Base-by-base conservation (phyloP, 202 grass and related monocot genomes). In the Setaria italica region DNA sequence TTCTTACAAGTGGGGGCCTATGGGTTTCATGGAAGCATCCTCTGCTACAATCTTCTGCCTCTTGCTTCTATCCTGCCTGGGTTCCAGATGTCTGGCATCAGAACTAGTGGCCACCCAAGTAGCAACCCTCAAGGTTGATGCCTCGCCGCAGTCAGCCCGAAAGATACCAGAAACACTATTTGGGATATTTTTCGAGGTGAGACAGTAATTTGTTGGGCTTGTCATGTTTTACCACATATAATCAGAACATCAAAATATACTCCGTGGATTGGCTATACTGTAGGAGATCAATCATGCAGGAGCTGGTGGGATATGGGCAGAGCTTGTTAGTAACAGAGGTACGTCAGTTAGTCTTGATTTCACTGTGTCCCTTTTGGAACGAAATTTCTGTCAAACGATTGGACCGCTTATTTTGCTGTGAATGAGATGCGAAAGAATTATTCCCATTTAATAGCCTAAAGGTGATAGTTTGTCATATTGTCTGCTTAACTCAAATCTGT, bases 101-200 rank as follows among this genome's bases (percentile, higher is more conserved):
- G 87, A 80, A 13, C 64, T 95, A 14, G 77, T 73, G 13, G 87
- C 66, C 15, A 90, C 86, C 41, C 86, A 87, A 77, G 81, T 46
- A 3, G 95, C 90, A 30, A 69, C 81, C 20, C 78, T 98, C 62
- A 42, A 84, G 2, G 86, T 95, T 62, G 79, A 94, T 81, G 90
- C 93, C 51, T 91, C 90, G 2, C 73, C 83, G 4, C 88, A 94
- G 73, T 73, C 77, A 54, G 88, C 85, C 43, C 67, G 25, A n/a
- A 91, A 89, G 72, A 96, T 99, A 48, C 85, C 96, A 9, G 91
- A 94, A 13, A 99, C 93, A 17, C 69, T 99, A n/a, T 99, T 99
- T 88, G 96, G 96, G 17, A 57, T 94, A 41, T 98, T 98, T 89
- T 98, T 98, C 82, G 95, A 98, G 93, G 95, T 98, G 77, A 89